Base-by-base conservation (phyloP, 805 yeast genomes). In the Danielia reshetovae region DNA sequence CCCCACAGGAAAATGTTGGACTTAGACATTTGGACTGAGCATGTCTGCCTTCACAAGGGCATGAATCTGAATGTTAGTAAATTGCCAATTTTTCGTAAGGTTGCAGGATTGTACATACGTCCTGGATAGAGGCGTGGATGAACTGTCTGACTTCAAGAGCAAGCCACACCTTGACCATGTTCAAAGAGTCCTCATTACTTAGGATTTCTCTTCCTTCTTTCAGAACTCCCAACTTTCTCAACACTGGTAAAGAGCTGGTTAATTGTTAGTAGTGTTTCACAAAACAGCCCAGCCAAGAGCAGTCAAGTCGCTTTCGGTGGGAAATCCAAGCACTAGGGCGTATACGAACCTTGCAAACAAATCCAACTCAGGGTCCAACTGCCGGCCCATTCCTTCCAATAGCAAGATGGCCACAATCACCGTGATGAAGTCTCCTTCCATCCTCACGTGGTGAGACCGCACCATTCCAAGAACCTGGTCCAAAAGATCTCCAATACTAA, bases 381-480 rank as follows among this genome's bases (percentile, higher is more conserved):
- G 95, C 54, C 97, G 72, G 14, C 98, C 97, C 35, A 93, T 84
- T 8, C 99, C 99, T 59, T 93, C 98, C 38, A 93, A 64, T 36
- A 93, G 67, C 35, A 93, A 62, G 16, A 93, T 88, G 1, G 97
- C 96, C 21, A 93, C 87, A n/a, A 93, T 83, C 16, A 93, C 96
- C 19, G 95, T 87, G 27, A 93, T 80, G 54, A 93, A 93, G 59
- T 93, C 98, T 5, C 95, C 94, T 54, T 93, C 99, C 95, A 93
- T 85, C 53, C 96, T 73, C 15, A 93, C 98, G 59, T 93, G 99
- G 58, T 93, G 98, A 8, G 70, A 66, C 42, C 97, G 69, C 13
- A 93, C 97, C 97, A 93, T 88, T 3, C 80, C 69, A 39, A 93
- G 70, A 71, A 90, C 89, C 51, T 79, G 83, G 47, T 87, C 93